phyloP scores from a whole-genome alignment of 805 yeast species.

The Kluyveromyces nonfermentans region DNA sequence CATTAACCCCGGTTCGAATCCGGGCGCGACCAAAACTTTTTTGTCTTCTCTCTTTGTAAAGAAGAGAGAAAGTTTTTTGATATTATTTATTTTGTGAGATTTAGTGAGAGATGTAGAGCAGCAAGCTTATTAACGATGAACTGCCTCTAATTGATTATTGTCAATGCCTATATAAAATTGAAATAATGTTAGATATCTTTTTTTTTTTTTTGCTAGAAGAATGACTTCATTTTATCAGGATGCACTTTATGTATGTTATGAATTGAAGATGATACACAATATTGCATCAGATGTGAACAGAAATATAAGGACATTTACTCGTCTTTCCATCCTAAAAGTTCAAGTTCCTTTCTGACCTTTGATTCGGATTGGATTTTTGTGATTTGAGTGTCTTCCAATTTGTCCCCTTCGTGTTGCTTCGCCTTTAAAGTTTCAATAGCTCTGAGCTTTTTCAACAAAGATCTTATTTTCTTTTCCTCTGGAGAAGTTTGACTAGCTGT shows the following conservation, averaged over 20 bases:
- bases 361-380: slow-evolving; percentile 82
- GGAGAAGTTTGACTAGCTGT: slow-evolving; percentile 35
- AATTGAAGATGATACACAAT: not conserved
- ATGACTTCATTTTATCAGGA: not conserved
- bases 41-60: not conserved
- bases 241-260: not conserved
- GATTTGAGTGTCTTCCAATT: slow-evolving; percentile 86
- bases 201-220: not conserved
- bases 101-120: too few relatives aligned
- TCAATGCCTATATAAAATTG: too few relatives aligned
- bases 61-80: too few relatives aligned
- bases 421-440: slow-evolving; percentile 89
- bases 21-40: slow-evolving; percentile 10
- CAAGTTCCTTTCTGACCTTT: slow-evolving; percentile 66
- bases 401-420: slow-evolving; percentile 76
- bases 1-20: slow-evolving; percentile 14
- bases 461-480: slow-evolving; percentile 89
- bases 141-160: too few relatives aligned
- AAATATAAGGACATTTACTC: slow-evolving; percentile 6
- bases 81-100: too few relatives aligned
- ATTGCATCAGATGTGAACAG: not conserved
- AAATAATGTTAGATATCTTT: too few relatives aligned
- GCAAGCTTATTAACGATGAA: too few relatives aligned
- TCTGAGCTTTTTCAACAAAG: slow-evolving; percentile 82
- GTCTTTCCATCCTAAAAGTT: slow-evolving; percentile 63